These are phyloP conservation scores for Lophium mytilinum DNA, from an alignment of 495 filamentous ascomycete species.

Conservation along the genomic window DNA sequence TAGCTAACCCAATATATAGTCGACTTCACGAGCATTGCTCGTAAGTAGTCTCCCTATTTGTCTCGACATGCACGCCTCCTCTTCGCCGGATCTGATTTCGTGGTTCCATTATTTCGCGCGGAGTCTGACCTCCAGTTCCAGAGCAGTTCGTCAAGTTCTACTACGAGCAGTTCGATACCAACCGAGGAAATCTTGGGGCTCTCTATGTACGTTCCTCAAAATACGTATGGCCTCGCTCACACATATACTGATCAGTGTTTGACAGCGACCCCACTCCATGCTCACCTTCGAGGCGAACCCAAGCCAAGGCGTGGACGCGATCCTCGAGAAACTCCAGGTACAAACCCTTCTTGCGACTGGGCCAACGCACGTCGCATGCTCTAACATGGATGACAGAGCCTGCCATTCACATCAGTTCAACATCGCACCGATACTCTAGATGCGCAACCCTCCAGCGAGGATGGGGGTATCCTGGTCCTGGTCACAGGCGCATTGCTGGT, in stretches of 20 bases:
- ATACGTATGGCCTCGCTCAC: too few species aligned
- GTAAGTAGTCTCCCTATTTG: conserved; percentile 36
- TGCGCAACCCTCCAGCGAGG: conserved; percentile 58
- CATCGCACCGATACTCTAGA: conserved; percentile 65
- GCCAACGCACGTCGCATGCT: not conserved
- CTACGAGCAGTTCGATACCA: conserved; percentile 73
- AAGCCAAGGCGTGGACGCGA: conserved; percentile 48
- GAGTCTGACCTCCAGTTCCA: conserved; percentile 29
- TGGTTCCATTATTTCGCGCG: not conserved
- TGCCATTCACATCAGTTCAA: conserved; percentile 72
- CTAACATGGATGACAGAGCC: conserved; percentile 39
- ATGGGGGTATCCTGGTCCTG: conserved; percentile 65
- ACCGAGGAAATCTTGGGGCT: conserved; percentile 49
- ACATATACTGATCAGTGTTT: not conserved
- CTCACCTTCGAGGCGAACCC: conserved; percentile 76
- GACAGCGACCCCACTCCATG: conserved; percentile 76
- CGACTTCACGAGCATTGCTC: conserved; percentile 49
- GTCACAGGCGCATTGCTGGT: conserved; percentile 81
- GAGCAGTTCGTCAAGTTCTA: conserved; percentile 81
- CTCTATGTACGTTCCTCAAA: conserved; percentile 63
- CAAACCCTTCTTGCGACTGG: not conserved
- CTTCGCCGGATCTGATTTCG: not conserved
- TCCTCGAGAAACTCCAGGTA: conserved; percentile 74
- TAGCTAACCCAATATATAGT: not conserved
- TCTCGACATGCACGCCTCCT: not conserved